Evolutionary conservation across 2,329 filamentous ascomycete species (phyloP).

Genomic region (Ophiosphaerella narmari): DNA sequence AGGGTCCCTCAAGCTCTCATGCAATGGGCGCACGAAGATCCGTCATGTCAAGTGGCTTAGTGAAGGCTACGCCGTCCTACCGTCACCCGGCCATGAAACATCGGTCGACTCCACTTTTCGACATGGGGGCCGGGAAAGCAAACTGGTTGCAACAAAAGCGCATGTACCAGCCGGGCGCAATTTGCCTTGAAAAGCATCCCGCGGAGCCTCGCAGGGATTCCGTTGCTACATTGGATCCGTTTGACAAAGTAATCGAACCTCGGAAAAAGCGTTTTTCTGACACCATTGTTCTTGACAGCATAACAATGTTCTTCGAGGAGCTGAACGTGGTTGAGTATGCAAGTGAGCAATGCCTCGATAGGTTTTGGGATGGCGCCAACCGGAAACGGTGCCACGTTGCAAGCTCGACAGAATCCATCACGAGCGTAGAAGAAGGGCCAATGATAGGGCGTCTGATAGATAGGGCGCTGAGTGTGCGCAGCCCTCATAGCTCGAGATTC

Average conservation of each 20-base stretch:
- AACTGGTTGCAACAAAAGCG: neutral
- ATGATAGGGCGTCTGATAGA: slow-evolving; percentile 4
- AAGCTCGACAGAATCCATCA: slow-evolving; percentile 1
- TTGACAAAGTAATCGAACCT: slow-evolving; percentile 24
- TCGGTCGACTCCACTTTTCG: no score
- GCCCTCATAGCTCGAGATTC: slow-evolving; percentile 17
- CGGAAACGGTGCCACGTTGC: neutral
- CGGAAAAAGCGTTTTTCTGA: slow-evolving; percentile 28
- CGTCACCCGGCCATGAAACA: no score
- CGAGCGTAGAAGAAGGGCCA: slow-evolving; percentile 12
- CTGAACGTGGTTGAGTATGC: slow-evolving; percentile 42
- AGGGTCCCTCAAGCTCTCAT: slow-evolving; percentile 8
- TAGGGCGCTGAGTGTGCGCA: slow-evolving; percentile 6
- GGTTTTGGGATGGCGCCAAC: slow-evolving; percentile 35
- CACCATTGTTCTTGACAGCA: slow-evolving; percentile 40
- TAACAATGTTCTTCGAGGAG: slow-evolving; percentile 50
- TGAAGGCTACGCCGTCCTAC: slow-evolving; percentile 5
- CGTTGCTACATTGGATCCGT: slow-evolving; percentile 47
- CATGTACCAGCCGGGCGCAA: slow-evolving; percentile 50
- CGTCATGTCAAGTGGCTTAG: slow-evolving; percentile 11
- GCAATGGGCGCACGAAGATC: slow-evolving; percentile 9
- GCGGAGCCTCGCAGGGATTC: slow-evolving; percentile 45
- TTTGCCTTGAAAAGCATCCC: slow-evolving; percentile 42
- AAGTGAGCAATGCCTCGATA: slow-evolving; percentile 36
- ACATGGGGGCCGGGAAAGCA: neutral